Base-by-base conservation (phyloP, 805 yeast genomes). In the Brettanomyces custersianus region DNA sequence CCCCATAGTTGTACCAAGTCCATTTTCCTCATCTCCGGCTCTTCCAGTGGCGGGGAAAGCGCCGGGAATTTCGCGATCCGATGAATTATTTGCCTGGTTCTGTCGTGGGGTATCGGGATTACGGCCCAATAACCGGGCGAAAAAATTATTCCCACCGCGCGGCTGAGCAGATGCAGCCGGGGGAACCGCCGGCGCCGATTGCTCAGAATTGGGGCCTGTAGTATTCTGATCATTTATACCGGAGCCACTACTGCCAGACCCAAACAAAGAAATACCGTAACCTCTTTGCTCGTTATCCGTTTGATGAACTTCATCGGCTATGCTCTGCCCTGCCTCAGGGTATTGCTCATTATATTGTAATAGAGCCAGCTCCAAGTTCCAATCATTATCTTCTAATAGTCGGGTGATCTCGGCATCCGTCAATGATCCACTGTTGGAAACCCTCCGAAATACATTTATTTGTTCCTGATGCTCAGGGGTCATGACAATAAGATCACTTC, bases 321-420 rank as follows among this genome's bases (percentile, higher is more conserved):
- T 20, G 8, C 34, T 32, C 17, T 16, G 13, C 33, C 38, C 36
- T 20, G 50, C 49, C 22, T 43, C 41, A 5, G 58, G 54, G 29
- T 49, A 41, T 5, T 43, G 33, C 20, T 47, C 45, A 34, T 42
- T 46, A 33, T 55, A 51, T 4, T 39, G 29, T 8, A 55, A 38
- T 17, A 53, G 31, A 2, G 57, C 46, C 6, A 45, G 35, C 32
- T 55, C 60, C 15, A 54, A 21, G 35, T 51, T 44, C 60, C 60
- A 55, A 29, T 51, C 36, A 24, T 35, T 29, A 11, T 46, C 15
- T 30, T 46, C 47, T 5, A 54, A 44, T 2, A 51, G 28, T n/a
- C n/a, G n/a, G n/a, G n/a, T n/a, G n/a, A n/a, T n/a, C n/a, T n/a
- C n/a, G n/a, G n/a, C n/a, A n/a, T n/a, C n/a, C n/a, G n/a, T n/a